Conservation (phyloP, 2,329 filamentous ascomycete species). For the Iodosphaeria phyllophila region DNA sequence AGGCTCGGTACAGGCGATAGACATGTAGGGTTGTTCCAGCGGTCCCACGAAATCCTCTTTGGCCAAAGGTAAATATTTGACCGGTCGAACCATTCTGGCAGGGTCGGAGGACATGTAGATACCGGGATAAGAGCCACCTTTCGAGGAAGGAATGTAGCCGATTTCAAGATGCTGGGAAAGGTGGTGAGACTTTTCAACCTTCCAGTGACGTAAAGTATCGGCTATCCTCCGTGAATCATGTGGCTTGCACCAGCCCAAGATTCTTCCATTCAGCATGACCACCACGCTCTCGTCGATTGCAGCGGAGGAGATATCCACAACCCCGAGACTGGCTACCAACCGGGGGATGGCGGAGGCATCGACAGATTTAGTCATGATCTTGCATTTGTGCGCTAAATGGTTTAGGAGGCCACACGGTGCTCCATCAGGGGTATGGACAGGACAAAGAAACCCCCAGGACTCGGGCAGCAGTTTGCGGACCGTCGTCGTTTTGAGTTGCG, state of each 20-base stretch:
- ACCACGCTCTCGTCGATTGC: constrained; percentile 69
- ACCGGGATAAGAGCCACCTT: constrained; percentile 87
- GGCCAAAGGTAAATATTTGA: constrained; percentile 77
- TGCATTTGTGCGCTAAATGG: constrained; percentile 88
- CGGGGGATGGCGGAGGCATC: constrained; percentile 59
- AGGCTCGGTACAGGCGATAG: constrained; percentile 75
- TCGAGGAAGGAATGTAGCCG: constrained; percentile 74
- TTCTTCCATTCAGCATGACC: constrained; percentile 75
- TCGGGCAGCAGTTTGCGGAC: constrained; percentile 90
- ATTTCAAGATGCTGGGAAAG: constrained; percentile 78
- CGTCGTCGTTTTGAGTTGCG: constrained; percentile 89
- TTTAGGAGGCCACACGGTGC: constrained; percentile 86
- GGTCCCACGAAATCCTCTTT: constrained; percentile 80
- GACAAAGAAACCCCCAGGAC: constrained; percentile 95
- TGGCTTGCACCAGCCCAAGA: constrained; percentile 80
- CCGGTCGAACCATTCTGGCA: constrained; percentile 74
- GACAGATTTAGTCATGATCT: constrained; percentile 58
- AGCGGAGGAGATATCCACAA: constrained; percentile 57
- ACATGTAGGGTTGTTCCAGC: constrained; percentile 96
- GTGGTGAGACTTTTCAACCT: constrained; percentile 68
- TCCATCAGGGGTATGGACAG: constrained; percentile 94
- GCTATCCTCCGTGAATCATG: constrained; percentile 65
- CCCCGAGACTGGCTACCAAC: constrained; percentile 62
- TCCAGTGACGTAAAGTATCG: constrained; percentile 85
- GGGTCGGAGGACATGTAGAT: constrained; percentile 82